Percentiles rank a stretch among this genome's conserved stretches.
Evolutionary conservation across 2,329 filamentous ascomycete species (phyloP).

Genomic region (Fonsecaea pedrosoi): DNA sequence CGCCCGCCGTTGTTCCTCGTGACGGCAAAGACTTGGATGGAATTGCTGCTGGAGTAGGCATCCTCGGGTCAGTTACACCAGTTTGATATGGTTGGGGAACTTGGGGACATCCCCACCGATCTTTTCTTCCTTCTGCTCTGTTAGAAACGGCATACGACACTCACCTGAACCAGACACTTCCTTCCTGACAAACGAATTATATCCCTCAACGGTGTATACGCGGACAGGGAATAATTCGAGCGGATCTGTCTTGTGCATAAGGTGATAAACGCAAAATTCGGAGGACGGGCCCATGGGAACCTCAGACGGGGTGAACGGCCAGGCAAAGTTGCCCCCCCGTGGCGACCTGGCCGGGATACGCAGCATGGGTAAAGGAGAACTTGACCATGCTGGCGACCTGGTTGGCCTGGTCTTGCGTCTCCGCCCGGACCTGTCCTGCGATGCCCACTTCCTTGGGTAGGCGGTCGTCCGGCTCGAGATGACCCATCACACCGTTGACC

Average conservation of each 20-base stretch:
- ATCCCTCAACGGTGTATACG: background rate
- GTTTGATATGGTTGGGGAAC: background rate
- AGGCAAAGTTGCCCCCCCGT: slow-evolving; percentile 59
- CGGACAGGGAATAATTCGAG: background rate
- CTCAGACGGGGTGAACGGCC: slow-evolving; percentile 43
- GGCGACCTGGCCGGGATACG: slow-evolving; percentile 59
- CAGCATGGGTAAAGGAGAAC: slow-evolving; percentile 53
- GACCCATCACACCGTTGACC: slow-evolving; percentile 40
- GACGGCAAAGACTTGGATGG: background rate
- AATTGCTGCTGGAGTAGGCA: background rate
- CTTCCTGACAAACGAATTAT: background rate
- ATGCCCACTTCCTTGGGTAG: slow-evolving; percentile 53
- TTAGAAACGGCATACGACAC: background rate
- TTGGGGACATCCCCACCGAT: background rate
- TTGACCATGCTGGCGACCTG: slow-evolving; percentile 52
- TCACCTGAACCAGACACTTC: background rate
- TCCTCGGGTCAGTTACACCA: background rate
- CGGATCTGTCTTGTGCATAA: slow-evolving; percentile 45
- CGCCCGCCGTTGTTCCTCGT: background rate
- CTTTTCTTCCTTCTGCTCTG: background rate
- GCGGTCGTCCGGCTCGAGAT: slow-evolving; percentile 39
- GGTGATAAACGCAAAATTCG: slow-evolving; percentile 58
- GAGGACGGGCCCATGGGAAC: slow-evolving; percentile 51
- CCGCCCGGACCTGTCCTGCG: slow-evolving; percentile 56
- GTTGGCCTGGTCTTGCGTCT: slow-evolving; percentile 54